Evolutionary conservation across 2,329 filamentous ascomycete species (phyloP).

Genomic region (Shiraia sp.): DNA sequence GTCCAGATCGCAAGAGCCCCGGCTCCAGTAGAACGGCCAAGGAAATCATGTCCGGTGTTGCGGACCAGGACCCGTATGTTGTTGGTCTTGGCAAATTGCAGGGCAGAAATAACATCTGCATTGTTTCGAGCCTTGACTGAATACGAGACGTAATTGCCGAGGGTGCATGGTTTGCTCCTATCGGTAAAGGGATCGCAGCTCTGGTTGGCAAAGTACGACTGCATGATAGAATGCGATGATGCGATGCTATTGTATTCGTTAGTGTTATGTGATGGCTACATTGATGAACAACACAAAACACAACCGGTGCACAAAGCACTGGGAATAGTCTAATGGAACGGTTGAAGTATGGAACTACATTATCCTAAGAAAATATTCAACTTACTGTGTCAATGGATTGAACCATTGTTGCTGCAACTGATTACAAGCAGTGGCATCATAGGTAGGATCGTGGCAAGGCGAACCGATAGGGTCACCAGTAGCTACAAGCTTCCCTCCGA

Average conservation of each 20-base stretch:
- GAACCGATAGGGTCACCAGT: conserved; percentile 44
- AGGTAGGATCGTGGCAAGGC: conserved; percentile 39
- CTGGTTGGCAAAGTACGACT: conserved; percentile 18
- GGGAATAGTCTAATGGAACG: no score
- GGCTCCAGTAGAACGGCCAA: conserved; percentile 27
- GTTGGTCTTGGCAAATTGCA: conserved; percentile 26
- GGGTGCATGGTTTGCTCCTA: conserved; percentile 15
- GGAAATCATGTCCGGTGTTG: conserved; percentile 26
- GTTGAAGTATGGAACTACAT: no score
- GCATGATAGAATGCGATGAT: conserved; percentile 19
- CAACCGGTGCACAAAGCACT: background rate
- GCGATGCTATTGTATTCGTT: conserved; percentile 8
- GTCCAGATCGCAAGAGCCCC: conserved; percentile 25
- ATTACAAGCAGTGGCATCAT: conserved; percentile 16
- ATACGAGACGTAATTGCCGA: conserved; percentile 37
- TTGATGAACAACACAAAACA: background rate
- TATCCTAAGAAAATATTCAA: conserved; percentile 13
- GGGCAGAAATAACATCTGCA: conserved; percentile 7
- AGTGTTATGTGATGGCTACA: background rate
- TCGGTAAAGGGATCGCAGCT: conserved; percentile 20
- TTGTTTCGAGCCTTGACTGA: conserved; percentile 39
- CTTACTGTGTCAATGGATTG: conserved; percentile 18
- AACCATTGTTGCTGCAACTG: conserved; percentile 19
- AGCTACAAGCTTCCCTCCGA: conserved; percentile 43
- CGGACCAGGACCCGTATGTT: conserved; percentile 31